Conservation (phyloP, 441 rosid species). For the Brassica hybrid region DNA sequence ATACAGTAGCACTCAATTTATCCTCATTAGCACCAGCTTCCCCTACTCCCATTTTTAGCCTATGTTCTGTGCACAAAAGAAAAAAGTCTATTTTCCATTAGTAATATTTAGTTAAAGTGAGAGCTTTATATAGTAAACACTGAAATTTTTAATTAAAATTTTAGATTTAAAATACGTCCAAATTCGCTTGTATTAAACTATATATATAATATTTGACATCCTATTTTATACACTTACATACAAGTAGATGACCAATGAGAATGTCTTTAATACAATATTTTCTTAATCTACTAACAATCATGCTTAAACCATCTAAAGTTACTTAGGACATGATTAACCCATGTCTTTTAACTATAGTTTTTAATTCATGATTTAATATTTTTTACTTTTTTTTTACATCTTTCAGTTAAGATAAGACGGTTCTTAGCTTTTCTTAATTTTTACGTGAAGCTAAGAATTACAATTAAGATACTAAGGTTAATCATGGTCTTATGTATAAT, state of each 20-base stretch:
- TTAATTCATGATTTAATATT: too few relatives aligned
- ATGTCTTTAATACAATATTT: background rate
- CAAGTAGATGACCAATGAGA: background rate
- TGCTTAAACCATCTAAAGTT: slow-evolving; percentile 21
- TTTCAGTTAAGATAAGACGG: too few relatives aligned
- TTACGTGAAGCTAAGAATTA: too few relatives aligned
- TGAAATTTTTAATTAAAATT: background rate
- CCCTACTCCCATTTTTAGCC: slow-evolving; percentile 15
- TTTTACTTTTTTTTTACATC: too few relatives aligned
- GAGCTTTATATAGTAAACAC: background rate
- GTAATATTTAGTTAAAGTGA: background rate
- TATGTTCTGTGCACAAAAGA: background rate
- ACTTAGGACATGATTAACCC: background rate
- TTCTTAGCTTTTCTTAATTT: too few relatives aligned
- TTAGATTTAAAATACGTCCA: background rate
- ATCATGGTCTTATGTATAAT: background rate
- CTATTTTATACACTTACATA: background rate
- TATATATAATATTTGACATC: background rate
- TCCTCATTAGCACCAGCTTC: slow-evolving; percentile 36
- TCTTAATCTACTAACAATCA: slow-evolving; percentile 5
- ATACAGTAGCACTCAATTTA: slow-evolving; percentile 74
- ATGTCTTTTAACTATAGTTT: too few relatives aligned
- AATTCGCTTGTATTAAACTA: background rate
- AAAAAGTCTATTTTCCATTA: background rate
- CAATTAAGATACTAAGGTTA: too few relatives aligned